Evolutionary conservation across 768 basidiomycete genomes (phyloP).

Genomic region (Boletellus emodensis): DNA sequence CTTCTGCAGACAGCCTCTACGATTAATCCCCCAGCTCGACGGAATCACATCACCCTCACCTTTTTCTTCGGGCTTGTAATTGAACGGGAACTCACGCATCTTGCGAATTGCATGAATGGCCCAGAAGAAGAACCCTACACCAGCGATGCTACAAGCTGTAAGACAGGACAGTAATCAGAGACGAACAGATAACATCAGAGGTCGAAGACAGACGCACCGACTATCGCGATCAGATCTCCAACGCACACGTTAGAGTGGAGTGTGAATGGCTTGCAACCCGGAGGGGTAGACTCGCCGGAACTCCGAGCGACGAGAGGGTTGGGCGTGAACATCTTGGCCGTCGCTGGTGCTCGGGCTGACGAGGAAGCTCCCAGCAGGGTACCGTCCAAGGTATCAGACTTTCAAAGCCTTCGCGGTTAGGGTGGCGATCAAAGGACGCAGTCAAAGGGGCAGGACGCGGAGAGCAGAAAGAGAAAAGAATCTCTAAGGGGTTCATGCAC

Average conservation of each 20-base stretch:
- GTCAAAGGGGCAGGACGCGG: too few species aligned
- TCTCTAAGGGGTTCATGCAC: background rate
- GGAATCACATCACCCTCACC: background rate
- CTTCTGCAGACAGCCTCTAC: background rate
- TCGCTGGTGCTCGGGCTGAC: background rate
- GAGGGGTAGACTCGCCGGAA: background rate
- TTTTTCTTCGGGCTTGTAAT: background rate
- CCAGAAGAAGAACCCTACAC: constrained; percentile 19
- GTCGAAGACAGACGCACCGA: constrained; percentile 14
- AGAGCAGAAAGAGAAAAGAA: background rate
- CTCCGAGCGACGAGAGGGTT: background rate
- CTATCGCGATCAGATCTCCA: constrained; percentile 21
- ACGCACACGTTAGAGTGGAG: constrained; percentile 15
- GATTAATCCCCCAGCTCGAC: background rate
- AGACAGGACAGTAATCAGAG: background rate
- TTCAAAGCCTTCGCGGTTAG: background rate
- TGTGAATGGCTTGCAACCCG: constrained; percentile 10
- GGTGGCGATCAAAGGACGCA: background rate
- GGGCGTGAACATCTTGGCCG: constrained; percentile 7
- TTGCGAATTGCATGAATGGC: constrained; percentile 19
- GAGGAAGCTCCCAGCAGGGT: background rate
- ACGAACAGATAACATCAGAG: background rate
- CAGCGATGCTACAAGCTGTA: constrained; percentile 16
- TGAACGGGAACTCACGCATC: constrained; percentile 14
- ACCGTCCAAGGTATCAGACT: background rate